Evolutionary conservation across 768 basidiomycete species (phyloP), one percentile per base, ranked within the genome.

Genomic region (Phanerochaete sordida): DNA sequence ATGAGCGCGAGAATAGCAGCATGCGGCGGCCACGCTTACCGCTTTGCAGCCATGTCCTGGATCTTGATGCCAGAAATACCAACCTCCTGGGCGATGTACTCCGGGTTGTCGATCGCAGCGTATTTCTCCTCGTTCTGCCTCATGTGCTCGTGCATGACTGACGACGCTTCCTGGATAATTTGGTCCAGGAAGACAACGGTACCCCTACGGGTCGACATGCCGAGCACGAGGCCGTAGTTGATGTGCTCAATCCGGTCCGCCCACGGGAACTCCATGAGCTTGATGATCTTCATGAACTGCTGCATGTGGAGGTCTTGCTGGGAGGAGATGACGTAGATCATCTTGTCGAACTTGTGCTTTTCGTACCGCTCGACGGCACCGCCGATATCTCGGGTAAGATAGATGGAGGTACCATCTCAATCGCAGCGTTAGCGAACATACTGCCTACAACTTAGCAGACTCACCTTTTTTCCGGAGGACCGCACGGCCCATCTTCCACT

Each of bases 91-190:
- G 84, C 83, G 48, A 88, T 88, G 49, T 73, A 76, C 69, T 91
- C 89, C 0, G 96, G 95, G 72, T 99, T 86, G 68, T 93, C 92
- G 37, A 99, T 82, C 26, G 88, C 85, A 3, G 78, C 83, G 68
- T 95, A 98, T 74, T 98, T 99, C 55, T 87, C 93, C 75, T 93
- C 87, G 71, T 98, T 98, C 75, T 88, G 88, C 74, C 78, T 80
- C 96, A 99, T 99, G 75, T 95, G 93, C 60, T 95, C 94, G 74
- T 92, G 93, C 96, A 98, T 98, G 52, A 90, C 87, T 46, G 83
- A 80, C 4, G 85, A 82, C 0, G 95, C 93, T 69, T 97, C 95
- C 65, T 88, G 84, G 72, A 93, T 89, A 65, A 93, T 98, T 73
- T 98, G 85, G 67, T 97, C 87, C 30, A 99, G 77, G 82, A 98